These are phyloP conservation scores for Thalassiosira hispida DNA, from an alignment of 352 stramenopile genomes.

Conservation along the genomic window DNA sequence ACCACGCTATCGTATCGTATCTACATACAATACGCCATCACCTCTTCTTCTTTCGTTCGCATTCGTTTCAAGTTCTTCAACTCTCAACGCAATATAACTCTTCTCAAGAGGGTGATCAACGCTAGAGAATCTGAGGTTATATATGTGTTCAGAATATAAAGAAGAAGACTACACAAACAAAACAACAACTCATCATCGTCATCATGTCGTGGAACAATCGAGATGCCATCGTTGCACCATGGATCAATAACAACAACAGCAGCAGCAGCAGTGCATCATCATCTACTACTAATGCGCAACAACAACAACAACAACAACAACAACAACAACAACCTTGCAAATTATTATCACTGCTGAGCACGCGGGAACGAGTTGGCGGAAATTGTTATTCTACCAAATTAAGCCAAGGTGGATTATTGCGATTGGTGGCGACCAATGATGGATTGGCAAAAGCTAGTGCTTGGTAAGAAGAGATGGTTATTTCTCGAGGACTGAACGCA, in stretches of 20 bases:
- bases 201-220: constrained; percentile 2
- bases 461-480: constrained; percentile 27
- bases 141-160: too few species aligned
- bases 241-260: constrained; percentile 2
- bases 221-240: constrained; percentile 7
- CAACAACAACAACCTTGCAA: neutral
- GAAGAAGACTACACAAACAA: too few species aligned
- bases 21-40: too few species aligned
- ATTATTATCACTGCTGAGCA: constrained; percentile 1
- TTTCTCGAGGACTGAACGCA: too few species aligned
- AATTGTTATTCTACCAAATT: neutral
- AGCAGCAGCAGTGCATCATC: neutral
- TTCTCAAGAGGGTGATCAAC: too few species aligned
- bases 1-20: too few species aligned
- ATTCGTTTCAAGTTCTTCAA: too few species aligned
- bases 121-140: too few species aligned
- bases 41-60: too few species aligned
- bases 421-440: constrained; percentile 13
- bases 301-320: neutral
- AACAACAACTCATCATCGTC: neutral
- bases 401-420: neutral
- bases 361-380: constrained; percentile 5
- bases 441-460: constrained; percentile 18
- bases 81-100: too few species aligned
- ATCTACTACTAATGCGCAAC: neutral